Base-by-base conservation (phyloP, 768 basidiomycete genomes). In the Boletus rubescentipes region DNA sequence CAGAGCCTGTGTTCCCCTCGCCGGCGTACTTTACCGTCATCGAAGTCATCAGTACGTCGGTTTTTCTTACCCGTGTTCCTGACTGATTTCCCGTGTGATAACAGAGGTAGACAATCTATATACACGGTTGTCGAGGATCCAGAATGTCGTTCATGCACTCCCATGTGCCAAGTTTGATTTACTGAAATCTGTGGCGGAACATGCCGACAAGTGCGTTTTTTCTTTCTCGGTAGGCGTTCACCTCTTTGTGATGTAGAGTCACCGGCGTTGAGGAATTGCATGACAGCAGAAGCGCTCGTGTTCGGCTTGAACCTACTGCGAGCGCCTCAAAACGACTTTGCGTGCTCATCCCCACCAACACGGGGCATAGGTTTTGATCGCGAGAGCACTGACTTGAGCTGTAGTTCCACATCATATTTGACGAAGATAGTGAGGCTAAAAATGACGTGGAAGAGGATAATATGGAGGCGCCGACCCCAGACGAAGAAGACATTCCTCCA, bases 251-350 rank as follows among this genome's bases (percentile, higher is more conserved):
- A 21, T 39, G 32, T 26, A 89, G 89, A 65, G 88, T 93, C n/a
- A 89, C 90, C 5, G 90, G 93, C 64, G 90, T 80, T 69, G 91
- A 93, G 66, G 91, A 93, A 93, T 61, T 91, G 93, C 55, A 94
- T 94, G 92, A 90, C 88, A 2, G 85, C 89, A 1, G 86, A 92
- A 59, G 85, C 87, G 8, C 76, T 94, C 4, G 90, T 93, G 16
- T 92, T 93, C 70, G 88, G 89, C 56, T 89, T 88, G 7, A 91
- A 90, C 64, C 70, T 92, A 42, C 66, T 91, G 48, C 84, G 89
- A 20, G 85, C 89, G 4, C 88, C 87, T 3, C 83, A 87, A 64
- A 89, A 88, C 55, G 86, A 90, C 65, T 87, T 91, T 69, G 82
- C 79, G n/a, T n/a, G 12, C 77, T 87, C 70, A 87, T 91, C 61